A percentile compares a stretch with the other conserved stretches of the same genome.
Conservation (phyloP, 257 asterid genomes). For the Solanum corneliomulleri region DNA sequence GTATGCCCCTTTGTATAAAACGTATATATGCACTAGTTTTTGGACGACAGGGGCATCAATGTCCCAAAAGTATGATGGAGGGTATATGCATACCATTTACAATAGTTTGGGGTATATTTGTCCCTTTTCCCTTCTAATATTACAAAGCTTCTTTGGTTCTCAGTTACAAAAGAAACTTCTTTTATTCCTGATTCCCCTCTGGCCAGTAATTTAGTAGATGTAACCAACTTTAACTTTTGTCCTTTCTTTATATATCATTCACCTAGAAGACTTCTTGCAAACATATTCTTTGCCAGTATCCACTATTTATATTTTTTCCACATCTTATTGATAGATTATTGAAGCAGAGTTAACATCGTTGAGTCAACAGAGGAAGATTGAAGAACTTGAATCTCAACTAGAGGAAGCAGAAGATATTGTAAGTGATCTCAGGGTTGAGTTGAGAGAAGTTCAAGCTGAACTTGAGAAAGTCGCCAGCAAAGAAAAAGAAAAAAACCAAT, state of each 20-base stretch:
- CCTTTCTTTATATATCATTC: neutral
- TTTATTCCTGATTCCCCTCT: neutral
- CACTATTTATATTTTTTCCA: neutral
- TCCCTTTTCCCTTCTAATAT: neutral
- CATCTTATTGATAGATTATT: conserved; percentile 26
- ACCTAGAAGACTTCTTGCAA: neutral
- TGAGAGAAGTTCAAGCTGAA: conserved; percentile 44
- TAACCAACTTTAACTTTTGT: neutral
- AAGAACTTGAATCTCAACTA: conserved; percentile 86
- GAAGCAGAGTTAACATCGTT: conserved; percentile 45
- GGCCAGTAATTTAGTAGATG: neutral
- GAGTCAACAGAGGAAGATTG: conserved; percentile 60
- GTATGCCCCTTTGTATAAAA: too few relatives aligned
- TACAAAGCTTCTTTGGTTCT: neutral
- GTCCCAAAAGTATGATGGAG: too few relatives aligned
- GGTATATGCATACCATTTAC: too few relatives aligned
- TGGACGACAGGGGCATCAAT: too few relatives aligned
- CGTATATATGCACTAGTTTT: too few relatives aligned
- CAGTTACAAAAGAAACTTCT: neutral
- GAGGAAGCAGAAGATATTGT: conserved; percentile 92
- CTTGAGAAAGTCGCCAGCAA: conserved; percentile 21
- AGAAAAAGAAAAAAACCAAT: neutral
- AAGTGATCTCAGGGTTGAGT: conserved; percentile 65
- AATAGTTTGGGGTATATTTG: too few relatives aligned
- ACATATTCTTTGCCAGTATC: neutral